These are phyloP conservation scores for Solanum lycopersicoides DNA, from an alignment of 257 asterid species.

Conservation along the genomic window DNA sequence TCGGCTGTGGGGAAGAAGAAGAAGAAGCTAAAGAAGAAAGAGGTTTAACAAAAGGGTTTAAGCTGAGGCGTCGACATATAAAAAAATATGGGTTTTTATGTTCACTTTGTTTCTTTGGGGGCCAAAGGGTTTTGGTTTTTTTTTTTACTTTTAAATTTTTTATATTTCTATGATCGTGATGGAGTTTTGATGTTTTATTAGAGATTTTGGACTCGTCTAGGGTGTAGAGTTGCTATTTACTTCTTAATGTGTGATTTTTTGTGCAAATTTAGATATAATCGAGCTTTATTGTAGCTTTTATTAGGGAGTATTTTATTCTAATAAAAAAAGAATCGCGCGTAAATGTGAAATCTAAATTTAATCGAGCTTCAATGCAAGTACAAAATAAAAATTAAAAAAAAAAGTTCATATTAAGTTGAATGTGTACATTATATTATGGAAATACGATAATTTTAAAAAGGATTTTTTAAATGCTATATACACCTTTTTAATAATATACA, in stretches of 20 bases:
- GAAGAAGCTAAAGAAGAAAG: not conserved
- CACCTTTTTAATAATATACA: too few species aligned
- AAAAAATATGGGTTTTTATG: not conserved
- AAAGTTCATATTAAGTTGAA: too few species aligned
- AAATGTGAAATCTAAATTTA: too few species aligned
- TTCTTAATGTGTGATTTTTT: fast-evolving
- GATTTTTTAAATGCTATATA: too few species aligned
- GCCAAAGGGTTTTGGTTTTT: not conserved
- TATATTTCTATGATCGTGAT: not conserved
- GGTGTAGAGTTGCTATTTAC: too few species aligned
- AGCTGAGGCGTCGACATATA: not conserved
- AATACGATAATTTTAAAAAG: too few species aligned
- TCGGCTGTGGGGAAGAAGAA: not conserved
- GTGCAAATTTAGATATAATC: fast-evolving
- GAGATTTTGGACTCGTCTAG: fast-evolving
- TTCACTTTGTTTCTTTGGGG: not conserved
- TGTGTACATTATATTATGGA: not conserved
- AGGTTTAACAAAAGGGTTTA: not conserved
- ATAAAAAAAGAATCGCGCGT: too few species aligned
- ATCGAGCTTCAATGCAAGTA: too few species aligned
- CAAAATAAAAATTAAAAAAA: fast-evolving
- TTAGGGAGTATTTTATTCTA: too few species aligned
- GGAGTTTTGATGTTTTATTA: not conserved
- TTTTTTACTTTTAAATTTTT: not conserved
- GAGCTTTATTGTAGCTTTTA: fast-evolving